A percentile compares a stretch with the other conserved stretches of the same genome.
These are phyloP conservation scores for Sisymbrium altissimum DNA, from an alignment of 345 rosid genomes.

Conservation along the genomic window DNA sequence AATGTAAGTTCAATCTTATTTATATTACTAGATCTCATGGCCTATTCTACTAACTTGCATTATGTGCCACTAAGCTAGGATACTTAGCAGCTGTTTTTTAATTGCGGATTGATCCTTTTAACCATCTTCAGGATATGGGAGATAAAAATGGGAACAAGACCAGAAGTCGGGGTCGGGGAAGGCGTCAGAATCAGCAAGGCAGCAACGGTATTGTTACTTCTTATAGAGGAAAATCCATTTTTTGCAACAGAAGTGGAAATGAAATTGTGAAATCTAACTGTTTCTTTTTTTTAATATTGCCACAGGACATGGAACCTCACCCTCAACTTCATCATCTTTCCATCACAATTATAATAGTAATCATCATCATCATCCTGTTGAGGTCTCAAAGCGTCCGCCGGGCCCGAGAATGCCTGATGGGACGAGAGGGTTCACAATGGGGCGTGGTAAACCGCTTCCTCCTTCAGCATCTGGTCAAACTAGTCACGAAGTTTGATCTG, in stretches of 20 bases:
- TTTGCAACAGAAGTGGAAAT: background rate
- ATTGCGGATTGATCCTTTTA: background rate
- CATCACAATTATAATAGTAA: slow-evolving; percentile 25
- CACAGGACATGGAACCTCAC: slow-evolving; percentile 65
- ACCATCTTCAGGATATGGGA: slow-evolving; percentile 47
- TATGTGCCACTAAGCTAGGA: background rate
- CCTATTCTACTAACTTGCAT: background rate
- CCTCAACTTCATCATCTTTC: slow-evolving; percentile 32
- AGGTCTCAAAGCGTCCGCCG: slow-evolving; percentile 71
- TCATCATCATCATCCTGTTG: slow-evolving; percentile 20
- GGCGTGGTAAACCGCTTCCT: slow-evolving; percentile 65
- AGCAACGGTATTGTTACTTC: slow-evolving; percentile 48
- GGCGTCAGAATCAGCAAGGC: slow-evolving; percentile 51
- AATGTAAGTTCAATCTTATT: slow-evolving; percentile 41
- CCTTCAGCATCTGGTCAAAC: slow-evolving; percentile 19
- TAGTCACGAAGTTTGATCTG: slow-evolving; percentile 17
- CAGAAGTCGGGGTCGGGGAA: slow-evolving; percentile 48
- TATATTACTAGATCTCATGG: background rate
- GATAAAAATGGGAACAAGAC: slow-evolving; percentile 53
- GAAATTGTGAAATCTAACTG: background rate
- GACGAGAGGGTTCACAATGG: slow-evolving; percentile 87
- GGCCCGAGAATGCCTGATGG: slow-evolving; percentile 99
- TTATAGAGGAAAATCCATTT: background rate
- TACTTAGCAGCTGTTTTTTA: background rate
- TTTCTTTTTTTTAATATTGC: background rate